Conservation (phyloP, 2,329 filamentous ascomycete genomes). For the Ascosphaera aggregata region DNA sequence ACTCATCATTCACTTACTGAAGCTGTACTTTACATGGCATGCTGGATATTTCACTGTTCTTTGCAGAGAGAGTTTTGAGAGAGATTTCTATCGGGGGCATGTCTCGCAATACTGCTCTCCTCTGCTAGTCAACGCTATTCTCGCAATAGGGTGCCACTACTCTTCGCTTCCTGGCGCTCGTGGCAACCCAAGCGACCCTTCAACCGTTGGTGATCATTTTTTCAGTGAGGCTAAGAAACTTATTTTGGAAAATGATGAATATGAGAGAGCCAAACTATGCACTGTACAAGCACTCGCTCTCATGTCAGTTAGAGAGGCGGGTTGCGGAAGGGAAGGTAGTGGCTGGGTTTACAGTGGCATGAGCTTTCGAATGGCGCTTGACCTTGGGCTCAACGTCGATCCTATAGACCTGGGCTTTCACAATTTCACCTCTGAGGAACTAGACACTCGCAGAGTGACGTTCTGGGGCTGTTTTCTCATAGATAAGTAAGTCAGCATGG, state of each 20-base stretch:
- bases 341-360: slow-evolving; percentile 98
- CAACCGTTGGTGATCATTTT: slow-evolving; percentile 86
- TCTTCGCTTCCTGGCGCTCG: slow-evolving; percentile 53
- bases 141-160: slow-evolving; percentile 84
- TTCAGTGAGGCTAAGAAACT: slow-evolving; percentile 82
- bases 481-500: slow-evolving; percentile 57
- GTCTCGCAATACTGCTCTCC: slow-evolving; percentile 63
- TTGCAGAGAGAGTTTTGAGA: slow-evolving; percentile 65
- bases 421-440: slow-evolving; percentile 55
- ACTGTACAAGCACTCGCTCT: slow-evolving; percentile 84
- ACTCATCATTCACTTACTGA: slow-evolving; percentile 66
- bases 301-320: slow-evolving; percentile 92
- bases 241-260: slow-evolving; percentile 77
- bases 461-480: slow-evolving; percentile 99
- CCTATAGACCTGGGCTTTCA: slow-evolving; percentile 38
- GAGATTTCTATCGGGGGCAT: slow-evolving; percentile 54
- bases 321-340: slow-evolving; percentile 79
- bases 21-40: slow-evolving; percentile 97
- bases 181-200: slow-evolving; percentile 45
- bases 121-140: slow-evolving; percentile 77
- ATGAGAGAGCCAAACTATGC: slow-evolving; percentile 66
- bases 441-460: slow-evolving; percentile 73
- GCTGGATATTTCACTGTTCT: slow-evolving; percentile 90
- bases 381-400: slow-evolving; percentile 78
- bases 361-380: slow-evolving; percentile 93